phyloP scores from a whole-genome alignment of 768 basidiomycete species.

The Strobilomyces dryophilus region DNA sequence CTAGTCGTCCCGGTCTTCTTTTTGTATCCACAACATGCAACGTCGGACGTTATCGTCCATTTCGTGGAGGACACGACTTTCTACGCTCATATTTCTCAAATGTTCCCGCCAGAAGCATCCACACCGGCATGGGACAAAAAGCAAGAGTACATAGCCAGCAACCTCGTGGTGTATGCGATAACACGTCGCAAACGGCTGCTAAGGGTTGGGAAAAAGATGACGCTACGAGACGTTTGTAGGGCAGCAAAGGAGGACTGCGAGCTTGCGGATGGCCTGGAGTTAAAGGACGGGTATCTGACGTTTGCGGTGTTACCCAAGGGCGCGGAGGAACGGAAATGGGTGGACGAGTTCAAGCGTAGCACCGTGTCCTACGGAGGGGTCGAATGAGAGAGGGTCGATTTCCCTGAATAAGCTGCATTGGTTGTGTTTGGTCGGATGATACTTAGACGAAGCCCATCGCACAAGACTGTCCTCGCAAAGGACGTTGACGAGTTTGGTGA shows the following conservation, averaged over 20 bases:
- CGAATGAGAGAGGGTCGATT: constrained; percentile 1
- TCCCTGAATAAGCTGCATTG: constrained; percentile 21
- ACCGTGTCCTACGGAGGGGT: constrained; percentile 21
- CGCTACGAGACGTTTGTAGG: constrained; percentile 68
- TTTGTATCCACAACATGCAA: constrained; percentile 86
- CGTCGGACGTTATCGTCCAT: constrained; percentile 82
- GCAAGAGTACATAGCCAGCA: constrained; percentile 58
- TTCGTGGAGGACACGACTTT: constrained; percentile 88
- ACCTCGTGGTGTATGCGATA: constrained; percentile 79
- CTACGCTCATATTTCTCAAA: constrained; percentile 64
- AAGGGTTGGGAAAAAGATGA: constrained; percentile 91
- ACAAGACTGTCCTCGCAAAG: constrained; percentile 16
- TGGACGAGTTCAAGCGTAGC: constrained; percentile 76
- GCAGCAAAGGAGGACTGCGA: constrained; percentile 57
- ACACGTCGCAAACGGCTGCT: constrained; percentile 73
- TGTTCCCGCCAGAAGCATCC: constrained; percentile 75
- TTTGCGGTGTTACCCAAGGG: constrained; percentile 80
- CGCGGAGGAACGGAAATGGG: constrained; percentile 75
- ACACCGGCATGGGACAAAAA: constrained; percentile 74
- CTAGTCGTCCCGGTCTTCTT: constrained; percentile 88
- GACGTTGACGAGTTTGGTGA: constrained; percentile 61
- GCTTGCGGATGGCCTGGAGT: constrained; percentile 71
- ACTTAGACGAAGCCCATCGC: not conserved
- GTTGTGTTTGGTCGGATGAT: constrained; percentile 28
- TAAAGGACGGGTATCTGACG: constrained; percentile 78